Base-by-base conservation (phyloP, 306 rosid species). In the Sphenostylis stenocarpa region DNA sequence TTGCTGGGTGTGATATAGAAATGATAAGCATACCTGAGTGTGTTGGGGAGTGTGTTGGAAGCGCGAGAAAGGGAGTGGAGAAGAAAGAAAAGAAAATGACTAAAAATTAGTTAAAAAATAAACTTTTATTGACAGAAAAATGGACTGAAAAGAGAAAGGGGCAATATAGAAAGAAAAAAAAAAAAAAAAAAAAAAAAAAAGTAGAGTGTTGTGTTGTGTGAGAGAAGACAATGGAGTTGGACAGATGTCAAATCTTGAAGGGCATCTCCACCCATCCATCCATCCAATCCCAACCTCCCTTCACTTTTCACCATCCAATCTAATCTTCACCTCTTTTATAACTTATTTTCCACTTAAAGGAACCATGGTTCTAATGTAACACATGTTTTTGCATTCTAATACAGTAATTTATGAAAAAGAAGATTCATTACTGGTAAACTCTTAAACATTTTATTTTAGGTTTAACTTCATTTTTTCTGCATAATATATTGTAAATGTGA, bases 171-270 rank as follows among this genome's bases (percentile, higher is more conserved):
- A 56, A 26, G n/a, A n/a, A n/a, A 51, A 8, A 28, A 14, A 6
- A 12, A 26, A 29, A 15, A 29, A 26, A 26, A 2, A 26, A 2
- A 26, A 2, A 38, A 21, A 56, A 0, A 36, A 9, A 15, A 5
- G 7, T 34, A 26, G 51, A 26, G 79, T 39, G 62, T 26, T 23
- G 51, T 72, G 81, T 8, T 23, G 51, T 67, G 81, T 8, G 77
- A 82, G 65, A 81, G 75, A 38, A 21, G 55, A 55, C 15, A 61
- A n/a, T 43, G 60, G 43, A 67, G 67, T 34, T 13, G 76, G 88
- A 88, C 93, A 90, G 81, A 60, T 81, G 96, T 87, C 91, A 84
- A 79, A 78, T 72, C 81, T 49, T 33, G 78, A 85, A 83, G 82
- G 77, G 79, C 86, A 79, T 84, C 89, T 87, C 93, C 88, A 84